Conservation (phyloP, 805 yeast species). For the Kodamaea neixiangensis region DNA sequence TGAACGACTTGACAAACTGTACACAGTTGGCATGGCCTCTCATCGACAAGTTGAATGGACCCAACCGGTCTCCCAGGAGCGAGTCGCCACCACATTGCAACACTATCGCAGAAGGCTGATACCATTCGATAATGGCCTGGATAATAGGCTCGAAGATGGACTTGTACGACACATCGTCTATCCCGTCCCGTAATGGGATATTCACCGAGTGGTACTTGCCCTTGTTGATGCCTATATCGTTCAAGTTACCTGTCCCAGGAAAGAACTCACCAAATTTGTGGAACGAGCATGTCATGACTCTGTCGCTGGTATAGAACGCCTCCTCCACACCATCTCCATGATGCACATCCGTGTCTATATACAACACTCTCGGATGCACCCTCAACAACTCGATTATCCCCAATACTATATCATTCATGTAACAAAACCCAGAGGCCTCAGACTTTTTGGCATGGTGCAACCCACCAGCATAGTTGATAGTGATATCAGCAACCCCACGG, state of each 20-base stretch:
- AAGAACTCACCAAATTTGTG: conserved; percentile 31
- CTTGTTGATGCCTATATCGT: conserved; percentile 30
- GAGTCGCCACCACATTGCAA: conserved; percentile 32
- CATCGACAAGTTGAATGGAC: conserved; percentile 31
- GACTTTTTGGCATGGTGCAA: conserved; percentile 30
- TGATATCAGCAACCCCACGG: conserved; percentile 28
- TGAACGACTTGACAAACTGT: conserved; percentile 25
- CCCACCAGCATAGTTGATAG: conserved; percentile 31
- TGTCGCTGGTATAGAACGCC: conserved; percentile 28
- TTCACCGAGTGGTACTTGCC: conserved; percentile 30
- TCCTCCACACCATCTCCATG: conserved; percentile 33
- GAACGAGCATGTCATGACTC: conserved; percentile 31
- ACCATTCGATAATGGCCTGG: conserved; percentile 28
- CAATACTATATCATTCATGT: conserved; percentile 28
- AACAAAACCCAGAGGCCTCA: conserved; percentile 30
- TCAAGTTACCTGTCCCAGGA: conserved; percentile 32
- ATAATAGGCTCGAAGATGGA: conserved; percentile 30
- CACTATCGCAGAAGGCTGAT: conserved; percentile 30
- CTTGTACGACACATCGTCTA: conserved; percentile 30
- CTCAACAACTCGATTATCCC: conserved; percentile 30
- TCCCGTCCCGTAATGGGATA: conserved; percentile 29
- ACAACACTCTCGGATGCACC: conserved; percentile 27
- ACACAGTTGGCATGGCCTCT: conserved; percentile 31
- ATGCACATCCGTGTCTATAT: conserved; percentile 30
- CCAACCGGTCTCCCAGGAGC: conserved; percentile 28